phyloP scores from a whole-genome alignment of 495 filamentous ascomycete species.

The Amniculicola lignicola region DNA sequence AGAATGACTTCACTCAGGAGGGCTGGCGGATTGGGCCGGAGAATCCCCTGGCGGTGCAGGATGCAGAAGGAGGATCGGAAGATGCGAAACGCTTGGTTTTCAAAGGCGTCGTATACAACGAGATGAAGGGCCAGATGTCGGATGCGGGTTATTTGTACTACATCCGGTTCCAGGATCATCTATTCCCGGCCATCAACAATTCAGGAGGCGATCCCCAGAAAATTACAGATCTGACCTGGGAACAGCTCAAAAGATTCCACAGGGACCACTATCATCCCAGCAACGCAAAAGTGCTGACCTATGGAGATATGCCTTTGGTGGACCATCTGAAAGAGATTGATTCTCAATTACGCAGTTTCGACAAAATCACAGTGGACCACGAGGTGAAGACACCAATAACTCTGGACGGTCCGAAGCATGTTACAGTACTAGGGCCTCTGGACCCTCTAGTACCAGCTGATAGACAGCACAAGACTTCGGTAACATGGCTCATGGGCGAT shows the following conservation, averaged over 20 bases:
- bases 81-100: slow-evolving; percentile 70
- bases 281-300: slow-evolving; percentile 91
- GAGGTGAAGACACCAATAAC: slow-evolving; percentile 73
- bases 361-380: slow-evolving; percentile 62
- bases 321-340: slow-evolving; percentile 77
- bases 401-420: slow-evolving; percentile 62
- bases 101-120: slow-evolving; percentile 98
- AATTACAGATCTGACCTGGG: slow-evolving; percentile 90
- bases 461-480: slow-evolving; percentile 87
- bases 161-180: slow-evolving; percentile 88
- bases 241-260: slow-evolving; percentile 82
- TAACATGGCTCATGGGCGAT: slow-evolving; percentile 86
- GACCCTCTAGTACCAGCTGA: slow-evolving; percentile 82
- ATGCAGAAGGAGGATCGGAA: slow-evolving; percentile 45
- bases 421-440: slow-evolving; percentile 76
- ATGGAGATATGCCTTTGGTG: slow-evolving; percentile 83
- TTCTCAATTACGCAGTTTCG: slow-evolving; percentile 66
- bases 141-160: slow-evolving; percentile 95
- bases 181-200: slow-evolving; percentile 90
- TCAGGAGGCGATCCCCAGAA: slow-evolving; percentile 93
- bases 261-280: slow-evolving; percentile 92
- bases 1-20: slow-evolving; percentile 92
- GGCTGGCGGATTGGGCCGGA: slow-evolving; percentile 95
- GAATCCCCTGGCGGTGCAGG: slow-evolving; percentile 61
- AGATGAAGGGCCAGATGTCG: slow-evolving; percentile 99